A percentile compares a stretch with the other conserved stretches of the same genome.
Evolutionary conservation across 2,329 filamentous ascomycete genomes (phyloP).

Genomic region (Penicillium nordicum): DNA sequence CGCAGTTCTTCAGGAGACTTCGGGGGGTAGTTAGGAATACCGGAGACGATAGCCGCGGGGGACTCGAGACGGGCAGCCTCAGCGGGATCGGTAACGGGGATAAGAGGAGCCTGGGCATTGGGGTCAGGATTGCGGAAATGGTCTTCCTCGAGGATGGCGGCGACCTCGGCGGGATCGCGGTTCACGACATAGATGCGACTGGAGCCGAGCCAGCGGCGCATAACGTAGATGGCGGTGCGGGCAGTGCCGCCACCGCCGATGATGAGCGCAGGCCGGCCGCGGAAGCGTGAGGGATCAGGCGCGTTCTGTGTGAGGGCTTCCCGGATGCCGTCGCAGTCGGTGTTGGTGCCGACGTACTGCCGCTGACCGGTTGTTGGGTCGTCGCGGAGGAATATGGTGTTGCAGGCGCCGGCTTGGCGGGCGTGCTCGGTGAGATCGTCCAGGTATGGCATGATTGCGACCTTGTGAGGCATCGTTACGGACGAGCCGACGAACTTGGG

Average conservation of each 20-base stretch:
- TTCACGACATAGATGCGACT: constrained; percentile 73
- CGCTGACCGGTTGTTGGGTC: constrained; percentile 43
- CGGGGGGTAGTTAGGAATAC: constrained; percentile 74
- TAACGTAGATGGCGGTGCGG: constrained; percentile 71
- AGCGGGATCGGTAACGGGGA: constrained; percentile 60
- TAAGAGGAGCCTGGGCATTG: constrained; percentile 45
- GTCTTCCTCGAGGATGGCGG: constrained; percentile 61
- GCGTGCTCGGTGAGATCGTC: constrained; percentile 72
- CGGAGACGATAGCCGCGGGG: constrained; percentile 67
- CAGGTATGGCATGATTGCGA: constrained; percentile 68
- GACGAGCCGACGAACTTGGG: constrained; percentile 57
- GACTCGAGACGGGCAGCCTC: constrained; percentile 58
- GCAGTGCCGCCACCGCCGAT: constrained; percentile 76
- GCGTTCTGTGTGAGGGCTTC: constrained; percentile 64
- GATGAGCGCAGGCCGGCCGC: constrained; percentile 63
- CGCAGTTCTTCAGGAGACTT: constrained; percentile 59
- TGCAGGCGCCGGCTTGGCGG: constrained; percentile 70
- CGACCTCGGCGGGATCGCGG: constrained; percentile 65
- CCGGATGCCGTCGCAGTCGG: constrained; percentile 73
- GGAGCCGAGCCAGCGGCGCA: constrained; percentile 66
- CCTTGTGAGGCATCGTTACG: constrained; percentile 82
- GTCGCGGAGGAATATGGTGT: constrained; percentile 67
- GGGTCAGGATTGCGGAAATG: constrained; percentile 52
- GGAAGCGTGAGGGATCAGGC: constrained; percentile 27
- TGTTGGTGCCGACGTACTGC: constrained; percentile 70